Conservation (phyloP, 495 filamentous ascomycete genomes). For the Polyplosphaeria fusca region DNA sequence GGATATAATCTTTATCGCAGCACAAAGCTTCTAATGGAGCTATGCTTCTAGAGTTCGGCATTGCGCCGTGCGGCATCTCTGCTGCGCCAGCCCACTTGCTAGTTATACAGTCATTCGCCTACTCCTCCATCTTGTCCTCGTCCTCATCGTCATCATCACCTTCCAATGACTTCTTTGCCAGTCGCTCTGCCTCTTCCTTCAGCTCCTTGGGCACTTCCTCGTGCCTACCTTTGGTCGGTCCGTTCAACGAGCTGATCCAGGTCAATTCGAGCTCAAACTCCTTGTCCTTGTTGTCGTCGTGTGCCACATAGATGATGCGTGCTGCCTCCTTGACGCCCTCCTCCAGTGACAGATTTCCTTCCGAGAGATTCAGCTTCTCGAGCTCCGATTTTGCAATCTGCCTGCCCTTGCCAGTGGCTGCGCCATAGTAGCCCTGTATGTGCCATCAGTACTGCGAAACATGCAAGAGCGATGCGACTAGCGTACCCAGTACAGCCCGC, state of each 20-base stretch:
- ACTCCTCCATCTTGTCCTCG: constrained; percentile 43
- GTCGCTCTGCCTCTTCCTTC: constrained; percentile 79
- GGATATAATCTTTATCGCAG: background rate
- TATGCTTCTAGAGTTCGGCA: constrained; percentile 1
- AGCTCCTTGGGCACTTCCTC: constrained; percentile 87
- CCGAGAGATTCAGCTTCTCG: constrained; percentile 90
- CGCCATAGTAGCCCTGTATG: constrained; percentile 85
- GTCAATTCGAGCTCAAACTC: constrained; percentile 99
- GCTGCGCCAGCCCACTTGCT: constrained; percentile 17
- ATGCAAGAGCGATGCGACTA: background rate
- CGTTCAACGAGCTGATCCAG: constrained; percentile 80
- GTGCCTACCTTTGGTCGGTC: constrained; percentile 86
- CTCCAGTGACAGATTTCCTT: constrained; percentile 68
- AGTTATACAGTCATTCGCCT: constrained; percentile 29
- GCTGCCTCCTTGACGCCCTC: constrained; percentile 95
- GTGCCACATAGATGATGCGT: constrained; percentile 90
- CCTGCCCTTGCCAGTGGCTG: constrained; percentile 91
- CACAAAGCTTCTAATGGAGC: too few relatives aligned
- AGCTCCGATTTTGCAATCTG: constrained; percentile 96
- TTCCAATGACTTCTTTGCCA: constrained; percentile 47
- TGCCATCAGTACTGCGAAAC: constrained; percentile 26
- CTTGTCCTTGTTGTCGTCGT: constrained; percentile 97
- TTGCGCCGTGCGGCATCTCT: constrained; percentile 12
- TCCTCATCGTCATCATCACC: constrained; percentile 45
- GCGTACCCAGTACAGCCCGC: constrained; percentile 86